Percentiles rank a stretch among this genome's conserved stretches.
phyloP scores from a whole-genome alignment of 805 yeast genomes.

The Wickerhamomyces chaumierensis region DNA sequence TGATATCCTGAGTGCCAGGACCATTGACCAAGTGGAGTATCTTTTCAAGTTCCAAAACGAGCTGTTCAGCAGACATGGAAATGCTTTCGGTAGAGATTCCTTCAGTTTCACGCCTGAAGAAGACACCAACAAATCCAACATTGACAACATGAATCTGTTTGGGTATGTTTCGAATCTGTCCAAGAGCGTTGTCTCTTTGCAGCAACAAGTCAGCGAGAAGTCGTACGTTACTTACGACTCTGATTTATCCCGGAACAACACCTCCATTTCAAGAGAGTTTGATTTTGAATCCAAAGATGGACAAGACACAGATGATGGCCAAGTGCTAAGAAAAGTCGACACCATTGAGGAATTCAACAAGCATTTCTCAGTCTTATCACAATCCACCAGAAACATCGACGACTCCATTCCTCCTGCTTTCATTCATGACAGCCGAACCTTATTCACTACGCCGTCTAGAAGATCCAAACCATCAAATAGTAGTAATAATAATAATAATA shows the following conservation, averaged over 20 bases:
- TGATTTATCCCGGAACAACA: slow-evolving; percentile 25
- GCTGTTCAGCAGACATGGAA: slow-evolving; percentile 17
- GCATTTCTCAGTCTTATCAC: background rate
- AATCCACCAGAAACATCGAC: background rate
- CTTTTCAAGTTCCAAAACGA: slow-evolving; percentile 36
- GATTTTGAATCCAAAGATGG: slow-evolving; percentile 19
- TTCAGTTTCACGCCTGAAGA: slow-evolving; percentile 13
- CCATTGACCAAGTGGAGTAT: slow-evolving; percentile 56
- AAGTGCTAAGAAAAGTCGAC: background rate
- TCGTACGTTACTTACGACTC: slow-evolving; percentile 57
- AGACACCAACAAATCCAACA: slow-evolving; percentile 9
- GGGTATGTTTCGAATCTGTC: slow-evolving; percentile 17
- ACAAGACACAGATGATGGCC: background rate
- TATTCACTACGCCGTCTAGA: no score
- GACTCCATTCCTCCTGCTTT: no score
- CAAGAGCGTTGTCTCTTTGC: slow-evolving; percentile 13
- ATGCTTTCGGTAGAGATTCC: slow-evolving; percentile 5
- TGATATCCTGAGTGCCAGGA: slow-evolving; percentile 60
- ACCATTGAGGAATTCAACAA: background rate
- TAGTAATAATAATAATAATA: no score
- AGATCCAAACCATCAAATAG: background rate
- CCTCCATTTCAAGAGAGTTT: slow-evolving; percentile 23
- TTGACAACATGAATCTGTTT: slow-evolving; percentile 19
- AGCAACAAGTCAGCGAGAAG: slow-evolving; percentile 11
- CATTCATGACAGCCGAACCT: no score